Percentiles rank a stretch among this genome's conserved stretches.
phyloP scores from a whole-genome alignment of 495 filamentous ascomycete species.

The Thermochaetoides thermophila region DNA sequence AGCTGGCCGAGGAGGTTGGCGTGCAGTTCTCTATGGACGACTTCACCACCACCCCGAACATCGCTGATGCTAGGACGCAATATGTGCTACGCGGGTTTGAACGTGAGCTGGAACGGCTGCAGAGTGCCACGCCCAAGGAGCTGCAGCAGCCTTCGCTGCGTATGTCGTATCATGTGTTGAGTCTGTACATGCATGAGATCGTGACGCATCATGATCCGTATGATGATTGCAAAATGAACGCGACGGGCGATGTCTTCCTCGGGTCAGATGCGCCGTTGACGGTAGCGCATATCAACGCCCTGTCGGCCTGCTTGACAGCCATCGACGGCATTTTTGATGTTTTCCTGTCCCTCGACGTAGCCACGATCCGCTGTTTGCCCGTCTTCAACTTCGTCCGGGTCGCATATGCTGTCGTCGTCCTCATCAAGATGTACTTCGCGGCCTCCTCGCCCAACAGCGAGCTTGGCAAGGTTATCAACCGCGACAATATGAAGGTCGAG shows the following conservation, averaged over 20 bases:
- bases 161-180: conserved; percentile 49
- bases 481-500: conserved; percentile 59
- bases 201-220: conserved; percentile 58
- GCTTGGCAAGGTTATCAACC: conserved; percentile 62
- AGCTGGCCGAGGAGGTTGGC: conserved; percentile 69
- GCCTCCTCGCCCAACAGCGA: conserved; percentile 51
- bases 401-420: conserved; percentile 61
- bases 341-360: conserved; percentile 45
- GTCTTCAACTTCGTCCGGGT: conserved; percentile 66
- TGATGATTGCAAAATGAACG: conserved; percentile 42
- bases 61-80: conserved; percentile 59
- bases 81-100: conserved; percentile 65
- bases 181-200: conserved; percentile 78
- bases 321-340: conserved; percentile 63
- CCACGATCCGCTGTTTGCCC: conserved; percentile 52
- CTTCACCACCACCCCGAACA: conserved; percentile 41
- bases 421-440: conserved; percentile 80
- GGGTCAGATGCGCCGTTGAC: conserved; percentile 34
- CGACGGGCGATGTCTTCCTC: conserved; percentile 27
- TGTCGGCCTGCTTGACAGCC: conserved; percentile 54
- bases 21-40: conserved; percentile 67
- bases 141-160: conserved; percentile 33
- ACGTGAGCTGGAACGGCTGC: conserved; percentile 57
- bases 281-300: conserved; percentile 51
- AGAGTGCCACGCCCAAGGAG: conserved; percentile 35